These are phyloP conservation scores for Trichoderma guizhouense DNA, from an alignment of 2,329 filamentous ascomycete species.

Conservation along the genomic window DNA sequence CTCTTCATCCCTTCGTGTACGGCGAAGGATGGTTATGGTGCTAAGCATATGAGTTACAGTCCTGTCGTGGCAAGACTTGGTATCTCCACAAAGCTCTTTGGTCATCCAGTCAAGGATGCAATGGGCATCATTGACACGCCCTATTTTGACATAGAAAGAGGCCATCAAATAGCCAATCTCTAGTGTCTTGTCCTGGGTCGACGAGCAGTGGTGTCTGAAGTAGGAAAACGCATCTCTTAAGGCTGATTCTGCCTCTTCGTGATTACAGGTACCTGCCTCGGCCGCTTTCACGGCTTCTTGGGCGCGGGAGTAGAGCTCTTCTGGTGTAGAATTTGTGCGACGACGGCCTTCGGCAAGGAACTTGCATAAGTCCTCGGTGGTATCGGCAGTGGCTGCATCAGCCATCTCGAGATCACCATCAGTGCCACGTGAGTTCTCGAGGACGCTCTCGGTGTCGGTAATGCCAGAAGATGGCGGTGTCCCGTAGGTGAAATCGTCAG, in stretches of 20 bases:
- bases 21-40: background rate
- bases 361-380: background rate
- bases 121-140: background rate
- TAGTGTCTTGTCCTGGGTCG: background rate
- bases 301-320: background rate
- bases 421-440: background rate
- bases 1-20: background rate
- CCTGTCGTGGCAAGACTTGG: rapidly evolving
- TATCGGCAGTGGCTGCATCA: background rate
- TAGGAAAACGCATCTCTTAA: background rate
- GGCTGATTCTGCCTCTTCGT: background rate
- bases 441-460: too few relatives aligned
- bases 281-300: background rate
- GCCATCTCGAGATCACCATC: too few relatives aligned
- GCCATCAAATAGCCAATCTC: background rate
- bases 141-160: background rate
- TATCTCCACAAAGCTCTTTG: too few relatives aligned
- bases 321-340: background rate
- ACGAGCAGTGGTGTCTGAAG: background rate
- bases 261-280: background rate
- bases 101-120: background rate
- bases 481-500: background rate
- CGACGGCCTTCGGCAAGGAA: background rate
- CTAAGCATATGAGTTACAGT: background rate
- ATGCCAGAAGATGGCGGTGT: background rate